Evolutionary conservation across 768 basidiomycete species (phyloP).

Genomic region (Podaxis sp.): DNA sequence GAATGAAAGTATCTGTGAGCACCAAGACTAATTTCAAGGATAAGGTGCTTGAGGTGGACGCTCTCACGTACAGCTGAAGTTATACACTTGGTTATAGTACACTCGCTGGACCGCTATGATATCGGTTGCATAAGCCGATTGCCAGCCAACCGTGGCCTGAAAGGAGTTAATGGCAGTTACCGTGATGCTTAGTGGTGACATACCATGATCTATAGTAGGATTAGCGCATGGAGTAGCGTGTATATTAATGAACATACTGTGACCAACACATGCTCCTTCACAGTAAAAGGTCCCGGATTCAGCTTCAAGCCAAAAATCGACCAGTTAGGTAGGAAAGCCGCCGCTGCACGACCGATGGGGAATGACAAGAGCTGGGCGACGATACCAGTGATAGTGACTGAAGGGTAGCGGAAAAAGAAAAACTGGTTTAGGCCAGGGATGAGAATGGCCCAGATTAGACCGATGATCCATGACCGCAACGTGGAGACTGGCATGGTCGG

Average conservation of each 20-base stretch:
- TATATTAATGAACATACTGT: slow-evolving; percentile 32
- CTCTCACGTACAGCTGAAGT: slow-evolving; percentile 48
- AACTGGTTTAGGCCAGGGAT: slow-evolving; percentile 56
- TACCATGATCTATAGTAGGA: slow-evolving; percentile 31
- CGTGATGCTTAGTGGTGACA: slow-evolving; percentile 22
- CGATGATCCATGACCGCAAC: slow-evolving; percentile 50
- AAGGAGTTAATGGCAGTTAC: neutral
- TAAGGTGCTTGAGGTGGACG: neutral
- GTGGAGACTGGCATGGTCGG: slow-evolving; percentile 55
- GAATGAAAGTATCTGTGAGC: neutral
- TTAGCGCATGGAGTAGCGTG: slow-evolving; percentile 2
- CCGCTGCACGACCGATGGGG: slow-evolving; percentile 62
- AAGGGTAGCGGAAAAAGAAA: slow-evolving; percentile 53
- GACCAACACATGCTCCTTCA: slow-evolving; percentile 73
- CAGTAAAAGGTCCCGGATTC: slow-evolving; percentile 75
- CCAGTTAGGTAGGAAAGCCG: slow-evolving; percentile 49
- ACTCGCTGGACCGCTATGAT: slow-evolving; percentile 67
- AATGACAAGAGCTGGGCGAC: slow-evolving; percentile 72
- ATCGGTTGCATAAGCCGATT: slow-evolving; percentile 70
- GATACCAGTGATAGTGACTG: slow-evolving; percentile 38
- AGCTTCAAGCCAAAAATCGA: slow-evolving; percentile 58
- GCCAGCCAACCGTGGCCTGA: slow-evolving; percentile 55
- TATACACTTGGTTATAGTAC: slow-evolving; percentile 60
- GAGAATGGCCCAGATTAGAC: slow-evolving; percentile 50
- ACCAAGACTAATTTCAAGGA: slow-evolving; percentile 8